Evolutionary conservation across 2,329 filamentous ascomycete genomes (phyloP).

Genomic region (Pseudocercospora musae): DNA sequence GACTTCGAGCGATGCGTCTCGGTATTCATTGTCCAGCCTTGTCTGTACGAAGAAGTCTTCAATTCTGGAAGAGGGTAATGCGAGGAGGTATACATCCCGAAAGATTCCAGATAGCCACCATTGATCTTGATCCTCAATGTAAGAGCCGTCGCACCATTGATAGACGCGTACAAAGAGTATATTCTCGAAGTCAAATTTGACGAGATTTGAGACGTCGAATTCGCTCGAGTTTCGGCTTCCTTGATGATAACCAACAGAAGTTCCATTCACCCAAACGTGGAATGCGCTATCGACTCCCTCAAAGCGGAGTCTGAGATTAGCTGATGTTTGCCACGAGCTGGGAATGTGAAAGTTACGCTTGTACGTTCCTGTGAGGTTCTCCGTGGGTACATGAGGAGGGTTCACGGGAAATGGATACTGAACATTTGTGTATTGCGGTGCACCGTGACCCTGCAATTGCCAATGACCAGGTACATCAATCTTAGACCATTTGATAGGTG

Average conservation of each 20-base stretch:
- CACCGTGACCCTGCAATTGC: slow-evolving; percentile 68
- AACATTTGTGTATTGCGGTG: slow-evolving; percentile 66
- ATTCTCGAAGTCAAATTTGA: slow-evolving; percentile 50
- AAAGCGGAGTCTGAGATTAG: slow-evolving; percentile 61
- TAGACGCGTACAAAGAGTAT: slow-evolving; percentile 61
- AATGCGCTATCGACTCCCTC: slow-evolving; percentile 70
- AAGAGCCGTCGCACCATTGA: slow-evolving; percentile 65
- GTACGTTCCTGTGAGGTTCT: slow-evolving; percentile 64
- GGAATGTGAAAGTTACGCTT: slow-evolving; percentile 54
- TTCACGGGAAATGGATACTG: slow-evolving; percentile 63
- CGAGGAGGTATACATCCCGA: slow-evolving; percentile 62
- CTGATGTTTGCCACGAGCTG: slow-evolving; percentile 41
- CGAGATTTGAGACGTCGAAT: slow-evolving; percentile 59
- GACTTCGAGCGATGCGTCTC: slow-evolving; percentile 50
- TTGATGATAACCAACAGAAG: slow-evolving; percentile 63
- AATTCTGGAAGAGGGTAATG: slow-evolving; percentile 53
- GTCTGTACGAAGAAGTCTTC: slow-evolving; percentile 58
- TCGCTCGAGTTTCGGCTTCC: slow-evolving; percentile 66
- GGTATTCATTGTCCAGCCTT: slow-evolving; percentile 51
- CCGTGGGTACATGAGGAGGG: slow-evolving; percentile 59
- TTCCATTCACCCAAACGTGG: slow-evolving; percentile 64
- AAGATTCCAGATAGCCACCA: slow-evolving; percentile 66
- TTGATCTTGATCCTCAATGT: slow-evolving; percentile 61
- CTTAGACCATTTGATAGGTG: slow-evolving; percentile 42
- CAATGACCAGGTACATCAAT: slow-evolving; percentile 65